Percentiles rank a stretch among this genome's conserved stretches.
phyloP scores from a whole-genome alignment of 208 protist species.

The Acanthamoeba castellanii region DNA sequence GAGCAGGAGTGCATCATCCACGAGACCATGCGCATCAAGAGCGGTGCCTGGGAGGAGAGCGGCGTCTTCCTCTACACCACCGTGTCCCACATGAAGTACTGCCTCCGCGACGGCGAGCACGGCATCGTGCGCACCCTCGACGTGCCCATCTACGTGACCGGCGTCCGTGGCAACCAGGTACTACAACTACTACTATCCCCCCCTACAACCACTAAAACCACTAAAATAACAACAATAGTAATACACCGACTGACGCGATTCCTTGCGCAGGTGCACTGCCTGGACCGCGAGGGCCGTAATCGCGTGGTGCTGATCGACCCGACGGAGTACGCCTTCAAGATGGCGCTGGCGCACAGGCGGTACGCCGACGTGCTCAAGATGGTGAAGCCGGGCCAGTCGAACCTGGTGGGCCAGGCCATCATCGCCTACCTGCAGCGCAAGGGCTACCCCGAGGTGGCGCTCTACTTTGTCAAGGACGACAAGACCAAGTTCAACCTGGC shows the following conservation, averaged over 20 bases:
- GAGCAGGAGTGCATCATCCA: slow-evolving; percentile 93
- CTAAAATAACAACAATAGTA: too few relatives aligned
- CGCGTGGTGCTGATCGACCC: slow-evolving; percentile 72
- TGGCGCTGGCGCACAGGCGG: slow-evolving; percentile 94
- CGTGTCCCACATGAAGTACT: slow-evolving; percentile 98
- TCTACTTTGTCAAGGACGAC: slow-evolving; percentile 98
- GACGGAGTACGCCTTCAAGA: slow-evolving; percentile 93
- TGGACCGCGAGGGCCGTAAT: slow-evolving; percentile 95
- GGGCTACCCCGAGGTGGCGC: slow-evolving; percentile 97
- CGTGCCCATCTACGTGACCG: slow-evolving; percentile 96
- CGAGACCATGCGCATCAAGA: slow-evolving; percentile 97
- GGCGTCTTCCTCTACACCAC: slow-evolving; percentile 98
- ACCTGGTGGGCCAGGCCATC: slow-evolving; percentile 97
- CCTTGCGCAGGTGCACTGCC: slow-evolving; percentile 92
- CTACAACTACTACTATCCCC: too few relatives aligned
- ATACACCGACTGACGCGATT: too few relatives aligned
- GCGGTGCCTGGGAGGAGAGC: slow-evolving; percentile 92
- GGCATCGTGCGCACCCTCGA: slow-evolving; percentile 98
- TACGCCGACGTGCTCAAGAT: slow-evolving; percentile 96
- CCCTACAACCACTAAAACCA: too few relatives aligned
- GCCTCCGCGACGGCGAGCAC: slow-evolving; percentile 91
- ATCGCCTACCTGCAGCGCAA: slow-evolving; percentile 99
- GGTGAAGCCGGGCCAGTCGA: slow-evolving; percentile 91
- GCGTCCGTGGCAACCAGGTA: slow-evolving; percentile 91
- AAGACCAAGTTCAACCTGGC: slow-evolving; percentile 98